Evolutionary conservation across 495 filamentous ascomycete species (phyloP).

Genomic region (Hypoxylon rickii): DNA sequence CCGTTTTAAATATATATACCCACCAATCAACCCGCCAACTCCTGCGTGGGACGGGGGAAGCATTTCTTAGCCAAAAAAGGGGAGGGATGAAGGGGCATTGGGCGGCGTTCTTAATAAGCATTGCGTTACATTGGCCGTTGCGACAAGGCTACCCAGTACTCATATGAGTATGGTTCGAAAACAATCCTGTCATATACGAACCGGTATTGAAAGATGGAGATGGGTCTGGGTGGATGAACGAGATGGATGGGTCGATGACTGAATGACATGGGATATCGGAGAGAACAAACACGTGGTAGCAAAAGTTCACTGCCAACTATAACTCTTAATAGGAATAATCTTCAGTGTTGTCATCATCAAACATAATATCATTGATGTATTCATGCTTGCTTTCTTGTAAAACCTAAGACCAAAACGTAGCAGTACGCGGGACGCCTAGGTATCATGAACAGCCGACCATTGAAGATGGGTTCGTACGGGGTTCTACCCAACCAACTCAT

Average conservation of each 20-base stretch:
- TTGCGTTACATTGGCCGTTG: slow-evolving; percentile 31
- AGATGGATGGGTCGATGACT: no score
- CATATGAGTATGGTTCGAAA: slow-evolving; percentile 2
- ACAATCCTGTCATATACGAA: slow-evolving; percentile 4
- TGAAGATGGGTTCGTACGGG: no score
- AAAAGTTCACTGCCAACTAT: no score
- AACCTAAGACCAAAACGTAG: neutral
- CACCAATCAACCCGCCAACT: neutral
- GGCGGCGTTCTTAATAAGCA: slow-evolving; percentile 32
- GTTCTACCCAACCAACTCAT: no score
- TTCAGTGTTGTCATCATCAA: no score
- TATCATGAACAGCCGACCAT: neutral
- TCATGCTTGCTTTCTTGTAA: neutral
- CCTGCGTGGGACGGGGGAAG: neutral
- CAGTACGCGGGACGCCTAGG: neutral
- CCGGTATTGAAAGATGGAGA: slow-evolving; percentile 6
- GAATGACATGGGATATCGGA: slow-evolving; percentile 20
- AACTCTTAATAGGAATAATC: no score
- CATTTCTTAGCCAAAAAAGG: slow-evolving; percentile 16
- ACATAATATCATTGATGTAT: neutral
- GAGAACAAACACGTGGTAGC: slow-evolving; percentile 25
- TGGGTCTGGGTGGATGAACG: no score
- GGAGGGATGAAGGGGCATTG: slow-evolving; percentile 12
- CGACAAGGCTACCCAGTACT: slow-evolving; percentile 10
- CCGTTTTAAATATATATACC: neutral